phyloP scores from a whole-genome alignment of 2,329 filamentous ascomycete genomes.

The Metarhizium humberi region DNA sequence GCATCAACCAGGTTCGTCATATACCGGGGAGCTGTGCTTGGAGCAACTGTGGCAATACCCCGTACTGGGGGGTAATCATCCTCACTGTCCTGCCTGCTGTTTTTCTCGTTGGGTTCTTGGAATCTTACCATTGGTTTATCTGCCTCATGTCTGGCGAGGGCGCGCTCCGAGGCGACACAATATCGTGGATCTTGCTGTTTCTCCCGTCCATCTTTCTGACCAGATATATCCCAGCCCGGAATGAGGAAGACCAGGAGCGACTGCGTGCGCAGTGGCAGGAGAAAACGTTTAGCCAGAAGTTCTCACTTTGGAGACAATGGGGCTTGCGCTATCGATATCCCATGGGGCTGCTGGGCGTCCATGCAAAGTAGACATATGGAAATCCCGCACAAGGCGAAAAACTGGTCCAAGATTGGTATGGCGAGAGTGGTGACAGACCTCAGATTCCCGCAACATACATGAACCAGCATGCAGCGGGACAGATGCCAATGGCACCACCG shows the following conservation, averaged over 20 bases:
- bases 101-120: constrained; percentile 20
- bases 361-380: background rate
- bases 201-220: constrained; percentile 8
- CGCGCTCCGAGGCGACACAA: constrained; percentile 19
- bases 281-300: constrained; percentile 3
- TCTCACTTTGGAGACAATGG: constrained; percentile 12
- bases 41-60: background rate
- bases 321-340: constrained; percentile 11
- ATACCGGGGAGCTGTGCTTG: background rate
- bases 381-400: background rate
- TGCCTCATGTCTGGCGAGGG: constrained; percentile 20
- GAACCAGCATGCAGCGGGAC: background rate
- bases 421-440: background rate
- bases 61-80: constrained; percentile 16
- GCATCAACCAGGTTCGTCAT: background rate
- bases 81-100: constrained; percentile 16
- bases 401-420: background rate
- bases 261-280: constrained; percentile 9
- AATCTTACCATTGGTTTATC: constrained; percentile 23
- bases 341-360: constrained; percentile 10
- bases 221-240: constrained; percentile 6
- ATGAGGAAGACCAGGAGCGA: constrained; percentile 4
- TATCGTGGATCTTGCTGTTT: constrained; percentile 18
- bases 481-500: background rate
- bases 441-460: background rate